A percentile compares a stretch with the other conserved stretches of the same genome.
phyloP scores from a whole-genome alignment of 192 early-diverging fungal genomes.

The Podila clonocystis region DNA sequence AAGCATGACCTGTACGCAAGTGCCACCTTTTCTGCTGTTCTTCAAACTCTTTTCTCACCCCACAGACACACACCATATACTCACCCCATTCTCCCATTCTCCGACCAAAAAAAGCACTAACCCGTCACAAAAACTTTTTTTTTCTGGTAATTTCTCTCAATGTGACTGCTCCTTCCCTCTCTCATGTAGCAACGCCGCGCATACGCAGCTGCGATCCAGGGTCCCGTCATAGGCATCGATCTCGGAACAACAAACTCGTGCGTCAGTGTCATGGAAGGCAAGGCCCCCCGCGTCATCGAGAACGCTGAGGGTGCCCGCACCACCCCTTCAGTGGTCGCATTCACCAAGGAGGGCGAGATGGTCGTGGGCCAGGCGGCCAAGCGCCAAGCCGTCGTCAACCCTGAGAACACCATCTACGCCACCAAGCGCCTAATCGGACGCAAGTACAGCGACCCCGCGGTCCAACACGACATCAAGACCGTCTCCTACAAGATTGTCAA shows the following conservation, averaged over 20 bases:
- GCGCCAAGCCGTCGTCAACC: conserved; percentile 98
- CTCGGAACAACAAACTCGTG: conserved; percentile 99
- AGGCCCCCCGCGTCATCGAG: conserved; percentile 95
- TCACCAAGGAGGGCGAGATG: conserved; percentile 95
- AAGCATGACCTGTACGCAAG: background rate
- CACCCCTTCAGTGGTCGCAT: conserved; percentile 97
- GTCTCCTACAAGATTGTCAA: conserved; percentile 96
- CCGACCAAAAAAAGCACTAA: no score
- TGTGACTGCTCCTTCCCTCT: conserved; percentile 4
- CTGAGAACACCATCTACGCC: conserved; percentile 98
- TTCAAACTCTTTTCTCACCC: background rate
- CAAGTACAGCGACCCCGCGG: conserved; percentile 86
- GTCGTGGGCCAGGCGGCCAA: conserved; percentile 97
- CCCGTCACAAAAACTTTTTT: background rate
- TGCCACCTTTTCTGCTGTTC: background rate
- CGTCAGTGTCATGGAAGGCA: conserved; percentile 99
- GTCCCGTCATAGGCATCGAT: conserved; percentile 96
- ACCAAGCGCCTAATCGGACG: conserved; percentile 98
- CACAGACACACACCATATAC: background rate
- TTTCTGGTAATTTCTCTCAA: background rate
- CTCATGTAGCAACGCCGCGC: conserved; percentile 32
- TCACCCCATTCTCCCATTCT: background rate
- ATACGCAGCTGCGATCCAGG: conserved; percentile 67
- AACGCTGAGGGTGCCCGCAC: conserved; percentile 97
- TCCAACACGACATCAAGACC: conserved; percentile 89